These are phyloP conservation scores for Phytophthora pistaciae DNA, from an alignment of 352 stramenopile genomes.

Conservation along the genomic window DNA sequence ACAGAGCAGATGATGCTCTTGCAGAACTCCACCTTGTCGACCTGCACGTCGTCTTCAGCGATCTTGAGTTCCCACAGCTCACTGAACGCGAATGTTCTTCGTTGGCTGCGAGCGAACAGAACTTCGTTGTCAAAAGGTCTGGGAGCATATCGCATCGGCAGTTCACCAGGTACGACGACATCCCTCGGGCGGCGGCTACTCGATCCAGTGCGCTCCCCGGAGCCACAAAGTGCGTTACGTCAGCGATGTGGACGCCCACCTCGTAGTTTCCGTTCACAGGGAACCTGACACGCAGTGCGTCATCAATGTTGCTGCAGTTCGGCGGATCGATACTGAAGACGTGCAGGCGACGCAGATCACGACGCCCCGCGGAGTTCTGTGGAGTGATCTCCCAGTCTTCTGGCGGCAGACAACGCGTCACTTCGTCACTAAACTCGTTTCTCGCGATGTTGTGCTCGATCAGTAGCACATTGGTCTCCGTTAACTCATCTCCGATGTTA, in stretches of 20 bases:
- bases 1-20: not conserved
- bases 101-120: not conserved
- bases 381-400: conserved; percentile 92
- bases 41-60: not conserved
- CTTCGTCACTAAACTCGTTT: conserved; percentile 70
- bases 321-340: not conserved
- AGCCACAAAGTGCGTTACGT: not conserved
- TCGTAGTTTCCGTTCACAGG: not conserved
- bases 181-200: not conserved
- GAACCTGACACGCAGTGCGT: conserved; percentile 19
- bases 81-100: not conserved
- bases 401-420: conserved; percentile 71
- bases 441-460: conserved; percentile 96
- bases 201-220: not conserved
- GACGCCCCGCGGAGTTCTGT: conserved; percentile 88
- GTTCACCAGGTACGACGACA: not conserved
- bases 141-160: not conserved
- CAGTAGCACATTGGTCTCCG: conserved; percentile 94
- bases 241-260: not conserved
- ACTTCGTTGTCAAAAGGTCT: not conserved
- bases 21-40: not conserved
- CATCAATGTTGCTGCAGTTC: conserved; percentile 83
- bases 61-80: not conserved
- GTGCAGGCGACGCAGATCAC: not conserved
- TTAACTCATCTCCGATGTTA: conserved; percentile 94